Evolutionary conservation across 495 filamentous ascomycete genomes (phyloP), one percentile per base, ranked within the genome.

Genomic region (Usnea hakonensis): DNA sequence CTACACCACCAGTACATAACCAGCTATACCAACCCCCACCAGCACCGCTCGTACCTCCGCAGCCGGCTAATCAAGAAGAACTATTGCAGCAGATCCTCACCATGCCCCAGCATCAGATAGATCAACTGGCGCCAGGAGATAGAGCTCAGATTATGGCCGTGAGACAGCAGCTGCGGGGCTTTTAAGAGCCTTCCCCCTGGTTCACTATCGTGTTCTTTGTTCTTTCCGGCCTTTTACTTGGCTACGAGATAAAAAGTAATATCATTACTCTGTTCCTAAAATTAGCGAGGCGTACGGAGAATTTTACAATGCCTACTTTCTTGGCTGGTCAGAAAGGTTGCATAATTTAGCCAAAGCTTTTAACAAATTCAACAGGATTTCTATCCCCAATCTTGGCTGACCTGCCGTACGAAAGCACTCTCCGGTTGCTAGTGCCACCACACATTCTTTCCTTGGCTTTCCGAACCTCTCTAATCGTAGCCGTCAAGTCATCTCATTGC

Each of bases 71-170:
- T 52, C 81, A 85, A 52, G 85, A 88, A 21, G 81, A 85, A 58
- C 75, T 93, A 55, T 80, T 95, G 68, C 80, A 85, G 60, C 86
- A 89, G 58, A 87, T 96, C 11, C 74, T 95, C 72, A 81, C 71
- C 54, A 83, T 96, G 79, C 80, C 90, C 14, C 85, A 88, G 65
- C 81, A 87, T 59, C 79, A 84, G 58, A 89, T 96, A 67, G 86
- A 92, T 71, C 79, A 82, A 48, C 74, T 96, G 21, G 85, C 87
- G 8, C 86, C 89, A 23, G 78, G 79, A 33, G 85, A 91, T 64
- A 79, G 89, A 40, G 81, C 79, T 44, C 91, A 96, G 72, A 85
- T 95, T 55, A 80, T 95, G 78, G 76, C 84, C 35, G 72, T 95
- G 38, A 76, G 85, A 56, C 78, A 83, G 65, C 79, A 82, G 19